phyloP scores from a whole-genome alignment of 768 basidiomycete genomes.

The Holtermannia corniformis region DNA sequence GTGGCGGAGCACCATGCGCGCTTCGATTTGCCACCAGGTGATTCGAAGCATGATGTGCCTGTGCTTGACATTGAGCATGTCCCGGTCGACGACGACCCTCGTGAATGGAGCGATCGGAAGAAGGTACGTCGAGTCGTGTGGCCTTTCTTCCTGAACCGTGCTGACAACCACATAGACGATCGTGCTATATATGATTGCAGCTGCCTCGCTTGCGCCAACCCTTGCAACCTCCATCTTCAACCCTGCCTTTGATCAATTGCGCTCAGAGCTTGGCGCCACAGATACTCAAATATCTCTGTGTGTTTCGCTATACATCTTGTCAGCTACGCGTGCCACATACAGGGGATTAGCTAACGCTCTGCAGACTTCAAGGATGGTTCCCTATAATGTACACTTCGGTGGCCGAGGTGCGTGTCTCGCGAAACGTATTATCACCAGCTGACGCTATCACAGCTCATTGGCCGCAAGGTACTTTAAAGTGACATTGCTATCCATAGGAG shows the following conservation, averaged over 20 bases:
- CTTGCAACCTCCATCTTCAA: conserved; percentile 41
- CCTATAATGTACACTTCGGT: conserved; percentile 35
- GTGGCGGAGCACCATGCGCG: background rate
- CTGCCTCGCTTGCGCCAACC: conserved; percentile 32
- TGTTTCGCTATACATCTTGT: conserved; percentile 41
- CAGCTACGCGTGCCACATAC: conserved; percentile 4
- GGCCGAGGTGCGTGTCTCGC: conserved; percentile 18
- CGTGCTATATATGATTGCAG: conserved; percentile 20
- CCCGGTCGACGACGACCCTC: conserved; percentile 43
- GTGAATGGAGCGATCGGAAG: conserved; percentile 38
- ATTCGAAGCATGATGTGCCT: background rate
- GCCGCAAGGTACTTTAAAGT: background rate
- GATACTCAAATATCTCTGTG: conserved; percentile 38
- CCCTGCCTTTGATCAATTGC: conserved; percentile 40
- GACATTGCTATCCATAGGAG: background rate
- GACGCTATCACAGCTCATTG: conserved; percentile 10
- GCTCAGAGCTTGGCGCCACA: conserved; percentile 31
- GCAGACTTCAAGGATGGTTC: conserved; percentile 24
- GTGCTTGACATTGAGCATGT: conserved; percentile 41
- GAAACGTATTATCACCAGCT: conserved; percentile 4
- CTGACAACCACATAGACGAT: background rate
- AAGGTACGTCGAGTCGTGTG: conserved; percentile 16
- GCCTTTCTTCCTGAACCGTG: background rate
- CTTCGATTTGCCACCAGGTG: background rate
- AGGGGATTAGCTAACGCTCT: background rate